phyloP scores from a whole-genome alignment of 805 yeast genomes.

The Kodamaea jinghongensis region DNA sequence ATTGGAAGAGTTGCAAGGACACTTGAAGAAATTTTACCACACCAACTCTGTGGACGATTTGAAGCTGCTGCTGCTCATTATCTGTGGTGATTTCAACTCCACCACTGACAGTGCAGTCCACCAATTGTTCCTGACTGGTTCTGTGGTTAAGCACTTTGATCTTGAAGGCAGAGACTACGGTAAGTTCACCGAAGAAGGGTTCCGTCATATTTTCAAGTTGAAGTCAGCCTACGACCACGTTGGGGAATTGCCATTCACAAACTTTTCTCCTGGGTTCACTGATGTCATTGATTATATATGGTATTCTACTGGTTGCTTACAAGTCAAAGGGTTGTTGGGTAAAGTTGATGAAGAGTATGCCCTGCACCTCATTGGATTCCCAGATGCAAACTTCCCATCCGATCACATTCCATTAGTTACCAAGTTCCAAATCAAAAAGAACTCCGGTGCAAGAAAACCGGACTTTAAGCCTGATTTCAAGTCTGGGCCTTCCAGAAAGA shows the following conservation, averaged over 20 bases:
- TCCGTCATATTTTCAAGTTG: slow-evolving; percentile 74
- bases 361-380: slow-evolving; percentile 81
- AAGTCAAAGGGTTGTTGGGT: slow-evolving; percentile 84
- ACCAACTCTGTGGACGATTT: slow-evolving; percentile 47
- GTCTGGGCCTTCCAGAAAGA: slow-evolving; percentile 40
- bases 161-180: slow-evolving; percentile 89
- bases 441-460: slow-evolving; percentile 30
- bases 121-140: slow-evolving; percentile 80
- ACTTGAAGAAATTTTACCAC: slow-evolving; percentile 51
- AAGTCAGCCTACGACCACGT: slow-evolving; percentile 81
- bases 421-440: slow-evolving; percentile 67
- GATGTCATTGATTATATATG: slow-evolving; percentile 94
- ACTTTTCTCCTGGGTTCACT: slow-evolving; percentile 89
- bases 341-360: slow-evolving; percentile 77
- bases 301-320: slow-evolving; percentile 80
- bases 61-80: slow-evolving; percentile 68
- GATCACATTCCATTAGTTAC: slow-evolving; percentile 90
- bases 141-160: slow-evolving; percentile 76
- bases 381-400: slow-evolving; percentile 89
- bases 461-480: slow-evolving; percentile 47
- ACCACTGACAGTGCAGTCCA: slow-evolving; percentile 86
- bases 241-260: slow-evolving; percentile 92
- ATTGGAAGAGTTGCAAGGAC: slow-evolving; percentile 77
- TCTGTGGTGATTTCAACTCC: slow-evolving; percentile 97
- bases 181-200: slow-evolving; percentile 83